Percentiles rank a stretch among this genome's conserved stretches.
Evolutionary conservation across 2,329 filamentous ascomycete genomes (phyloP).

Genomic region (Pseudogymnoascus pannorum): DNA sequence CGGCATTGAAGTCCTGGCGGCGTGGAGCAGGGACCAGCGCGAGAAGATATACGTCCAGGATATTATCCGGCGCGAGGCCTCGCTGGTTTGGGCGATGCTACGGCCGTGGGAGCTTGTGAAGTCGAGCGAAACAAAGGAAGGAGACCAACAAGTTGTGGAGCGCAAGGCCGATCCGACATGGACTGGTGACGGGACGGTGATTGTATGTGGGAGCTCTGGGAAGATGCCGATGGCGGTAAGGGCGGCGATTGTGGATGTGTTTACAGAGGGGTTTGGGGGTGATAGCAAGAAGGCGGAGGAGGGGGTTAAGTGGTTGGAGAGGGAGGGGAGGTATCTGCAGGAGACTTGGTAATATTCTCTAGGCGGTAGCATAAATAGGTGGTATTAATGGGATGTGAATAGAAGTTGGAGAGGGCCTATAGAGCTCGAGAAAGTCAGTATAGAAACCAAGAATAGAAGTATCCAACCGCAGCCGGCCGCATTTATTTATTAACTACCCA

Average conservation of each 20-base stretch:
- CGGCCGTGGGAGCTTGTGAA: slow-evolving; percentile 37
- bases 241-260: slow-evolving; percentile 56
- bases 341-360: slow-evolving; percentile 53
- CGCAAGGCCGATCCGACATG: background rate
- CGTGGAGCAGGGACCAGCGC: slow-evolving; percentile 63
- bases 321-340: slow-evolving; percentile 54
- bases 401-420: background rate
- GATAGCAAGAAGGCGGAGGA: slow-evolving; percentile 44
- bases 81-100: slow-evolving; percentile 27
- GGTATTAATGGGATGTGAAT: background rate
- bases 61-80: slow-evolving; percentile 25
- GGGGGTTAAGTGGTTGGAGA: slow-evolving; percentile 52
- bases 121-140: background rate
- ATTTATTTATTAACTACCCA: background rate
- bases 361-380: background rate
- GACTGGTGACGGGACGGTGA: slow-evolving; percentile 44
- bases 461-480: background rate
- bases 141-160: background rate
- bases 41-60: slow-evolving; percentile 61
- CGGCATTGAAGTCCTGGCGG: slow-evolving; percentile 49
- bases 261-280: slow-evolving; percentile 36
- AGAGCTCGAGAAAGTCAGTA: background rate
- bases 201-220: slow-evolving; percentile 53
- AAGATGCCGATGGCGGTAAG: slow-evolving; percentile 65
- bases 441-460: background rate